phyloP scores from a whole-genome alignment of 768 basidiomycete genomes.

The Termitomyces sp. region DNA sequence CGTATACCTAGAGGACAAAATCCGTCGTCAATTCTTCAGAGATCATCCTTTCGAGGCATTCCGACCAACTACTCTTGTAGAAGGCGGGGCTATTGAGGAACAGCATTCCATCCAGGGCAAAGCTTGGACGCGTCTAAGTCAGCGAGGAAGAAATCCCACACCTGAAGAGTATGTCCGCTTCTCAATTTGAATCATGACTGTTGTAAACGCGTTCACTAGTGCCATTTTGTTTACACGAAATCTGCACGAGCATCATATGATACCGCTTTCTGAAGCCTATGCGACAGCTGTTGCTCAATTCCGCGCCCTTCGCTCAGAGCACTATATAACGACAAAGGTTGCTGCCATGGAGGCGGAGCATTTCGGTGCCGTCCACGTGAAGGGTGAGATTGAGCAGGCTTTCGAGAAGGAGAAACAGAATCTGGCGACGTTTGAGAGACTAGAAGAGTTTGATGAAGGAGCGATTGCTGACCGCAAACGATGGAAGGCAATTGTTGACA shows the following conservation, averaged over 20 bases:
- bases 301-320: conserved; percentile 81
- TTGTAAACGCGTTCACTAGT: conserved; percentile 37
- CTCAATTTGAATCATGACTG: conserved; percentile 2
- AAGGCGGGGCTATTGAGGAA: conserved; percentile 55
- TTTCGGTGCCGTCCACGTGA: conserved; percentile 63
- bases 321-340: conserved; percentile 70
- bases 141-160: conserved; percentile 77
- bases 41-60: conserved; percentile 98
- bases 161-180: conserved; percentile 79
- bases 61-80: conserved; percentile 73
- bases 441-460: conserved; percentile 54
- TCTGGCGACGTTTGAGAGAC: conserved; percentile 56
- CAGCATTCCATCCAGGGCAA: conserved; percentile 54
- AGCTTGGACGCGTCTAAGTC: conserved; percentile 76
- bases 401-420: conserved; percentile 61
- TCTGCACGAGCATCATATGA: conserved; percentile 60
- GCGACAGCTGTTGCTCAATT: conserved; percentile 78
- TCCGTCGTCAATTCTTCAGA: conserved; percentile 87
- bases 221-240: conserved; percentile 77
- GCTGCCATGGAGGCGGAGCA: conserved; percentile 79
- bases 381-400: conserved; percentile 56
- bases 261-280: conserved; percentile 80
- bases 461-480: conserved; percentile 66
- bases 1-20: conserved; percentile 77
- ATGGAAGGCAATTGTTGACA: conserved; percentile 68